These are phyloP conservation scores for Aspergillus sp. DNA, from an alignment of 2,329 filamentous ascomycete species.

Conservation along the genomic window DNA sequence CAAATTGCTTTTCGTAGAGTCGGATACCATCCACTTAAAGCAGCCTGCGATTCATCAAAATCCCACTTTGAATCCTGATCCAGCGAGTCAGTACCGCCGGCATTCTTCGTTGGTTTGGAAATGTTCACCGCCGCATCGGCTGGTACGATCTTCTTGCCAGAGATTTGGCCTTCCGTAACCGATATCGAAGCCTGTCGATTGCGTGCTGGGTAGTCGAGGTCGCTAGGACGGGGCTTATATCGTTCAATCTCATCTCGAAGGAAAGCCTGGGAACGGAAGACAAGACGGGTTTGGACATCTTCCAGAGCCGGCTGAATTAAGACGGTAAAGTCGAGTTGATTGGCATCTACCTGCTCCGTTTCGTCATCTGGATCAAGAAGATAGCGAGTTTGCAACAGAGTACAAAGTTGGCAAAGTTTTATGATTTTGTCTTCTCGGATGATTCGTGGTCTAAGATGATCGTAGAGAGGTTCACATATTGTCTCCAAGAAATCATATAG, in stretches of 20 bases:
- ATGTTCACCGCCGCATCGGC: slow-evolving; percentile 31
- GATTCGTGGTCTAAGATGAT: slow-evolving; percentile 55
- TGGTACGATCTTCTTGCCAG: slow-evolving; percentile 46
- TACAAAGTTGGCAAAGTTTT: slow-evolving; percentile 60
- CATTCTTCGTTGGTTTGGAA: slow-evolving; percentile 42
- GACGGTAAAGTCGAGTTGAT: slow-evolving; percentile 53
- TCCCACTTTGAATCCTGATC: slow-evolving; percentile 43
- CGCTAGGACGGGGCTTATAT: slow-evolving; percentile 57
- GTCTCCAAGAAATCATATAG: slow-evolving; percentile 60
- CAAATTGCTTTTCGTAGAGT: slow-evolving; percentile 60
- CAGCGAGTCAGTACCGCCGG: slow-evolving; percentile 42
- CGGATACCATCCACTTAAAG: slow-evolving; percentile 56
- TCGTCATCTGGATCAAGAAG: slow-evolving; percentile 52
- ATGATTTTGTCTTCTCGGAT: slow-evolving; percentile 60
- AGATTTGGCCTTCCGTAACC: slow-evolving; percentile 40
- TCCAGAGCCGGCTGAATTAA: slow-evolving; percentile 58
- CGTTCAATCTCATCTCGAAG: slow-evolving; percentile 60
- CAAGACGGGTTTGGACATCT: slow-evolving; percentile 58
- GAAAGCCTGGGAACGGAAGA: slow-evolving; percentile 56
- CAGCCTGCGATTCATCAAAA: slow-evolving; percentile 47
- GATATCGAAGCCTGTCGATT: slow-evolving; percentile 39
- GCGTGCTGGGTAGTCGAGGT: slow-evolving; percentile 55
- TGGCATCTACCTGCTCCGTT: slow-evolving; percentile 40
- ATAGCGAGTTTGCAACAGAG: slow-evolving; percentile 57
- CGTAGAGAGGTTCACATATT: slow-evolving; percentile 59